Evolutionary conservation across 2,329 filamentous ascomycete species (phyloP).

Genomic region (Septoria linicola): DNA sequence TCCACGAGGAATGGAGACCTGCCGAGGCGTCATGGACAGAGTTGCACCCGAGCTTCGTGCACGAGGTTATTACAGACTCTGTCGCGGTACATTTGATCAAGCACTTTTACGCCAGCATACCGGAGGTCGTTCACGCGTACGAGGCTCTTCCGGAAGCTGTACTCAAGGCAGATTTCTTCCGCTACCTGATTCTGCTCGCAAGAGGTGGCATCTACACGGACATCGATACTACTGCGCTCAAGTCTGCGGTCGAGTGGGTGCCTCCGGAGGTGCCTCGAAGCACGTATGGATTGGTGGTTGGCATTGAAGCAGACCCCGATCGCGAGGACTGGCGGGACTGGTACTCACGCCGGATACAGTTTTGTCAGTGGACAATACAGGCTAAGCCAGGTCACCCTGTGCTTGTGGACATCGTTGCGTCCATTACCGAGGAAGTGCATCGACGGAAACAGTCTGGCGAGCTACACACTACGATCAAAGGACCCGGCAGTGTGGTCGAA

Average conservation of each 20-base stretch:
- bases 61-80: constrained; percentile 94
- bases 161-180: constrained; percentile 65
- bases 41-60: constrained; percentile 84
- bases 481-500: constrained; percentile 67
- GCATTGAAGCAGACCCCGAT: constrained; percentile 95
- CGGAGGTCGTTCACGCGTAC: constrained; percentile 52
- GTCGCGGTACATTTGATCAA: constrained; percentile 78
- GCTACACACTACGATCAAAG: constrained; percentile 59
- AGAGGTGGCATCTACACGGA: constrained; percentile 74
- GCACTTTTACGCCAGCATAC: constrained; percentile 75
- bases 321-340: constrained; percentile 88
- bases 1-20: constrained; percentile 70
- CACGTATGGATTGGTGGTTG: constrained; percentile 80
- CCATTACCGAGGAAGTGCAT: constrained; percentile 80
- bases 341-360: constrained; percentile 95
- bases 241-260: constrained; percentile 83
- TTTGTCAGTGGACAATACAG: constrained; percentile 99
- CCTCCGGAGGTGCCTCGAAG: constrained; percentile 73
- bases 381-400: constrained; percentile 91
- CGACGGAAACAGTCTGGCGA: constrained; percentile 66
- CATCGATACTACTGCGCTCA: constrained; percentile 86
- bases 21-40: constrained; percentile 88
- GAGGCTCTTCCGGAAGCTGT: constrained; percentile 50
- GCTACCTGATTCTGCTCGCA: constrained; percentile 70
- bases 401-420: constrained; percentile 79